Conservation (phyloP, 148 eudicot genomes). For the Agrostemma githago region DNA sequence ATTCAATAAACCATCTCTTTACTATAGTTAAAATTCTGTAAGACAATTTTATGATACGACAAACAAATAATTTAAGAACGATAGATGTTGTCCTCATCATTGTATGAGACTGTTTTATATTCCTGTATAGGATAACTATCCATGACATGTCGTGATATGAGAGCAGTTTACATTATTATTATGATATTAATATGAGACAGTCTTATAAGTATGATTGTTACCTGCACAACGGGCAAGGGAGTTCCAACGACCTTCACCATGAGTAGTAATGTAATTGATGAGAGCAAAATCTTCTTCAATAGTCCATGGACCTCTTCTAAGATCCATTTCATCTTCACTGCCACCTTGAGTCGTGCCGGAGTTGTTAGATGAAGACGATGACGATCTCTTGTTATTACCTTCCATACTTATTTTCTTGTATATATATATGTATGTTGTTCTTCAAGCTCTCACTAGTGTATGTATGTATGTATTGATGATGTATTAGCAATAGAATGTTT, state of each 20-base stretch:
- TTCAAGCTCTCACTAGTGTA: not conserved
- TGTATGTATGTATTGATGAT: slow-evolving; percentile 6
- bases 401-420: slow-evolving; percentile 23
- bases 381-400: slow-evolving; percentile 11
- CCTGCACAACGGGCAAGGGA: slow-evolving; percentile 88
- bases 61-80: too few species aligned
- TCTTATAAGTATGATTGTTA: slow-evolving; percentile 16
- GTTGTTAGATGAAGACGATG: slow-evolving; percentile 1
- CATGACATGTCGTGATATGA: too few species aligned
- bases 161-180: too few species aligned
- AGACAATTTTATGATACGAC: not conserved
- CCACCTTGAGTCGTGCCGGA: slow-evolving; percentile 3
- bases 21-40: too few species aligned
- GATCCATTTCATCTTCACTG: slow-evolving; percentile 46
- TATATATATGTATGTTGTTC: not conserved
- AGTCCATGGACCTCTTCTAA: slow-evolving; percentile 92
- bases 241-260: slow-evolving; percentile 97
- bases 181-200: not conserved
- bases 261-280: slow-evolving; percentile 63
- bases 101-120: too few species aligned
- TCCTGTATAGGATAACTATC: too few species aligned
- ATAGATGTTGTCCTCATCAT: too few species aligned
- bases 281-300: slow-evolving; percentile 77
- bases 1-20: too few species aligned
- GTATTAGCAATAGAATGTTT: slow-evolving; percentile 12